Evolutionary conservation across 306 rosid species (phyloP).

Genomic region (Gleditsia sinensis): DNA sequence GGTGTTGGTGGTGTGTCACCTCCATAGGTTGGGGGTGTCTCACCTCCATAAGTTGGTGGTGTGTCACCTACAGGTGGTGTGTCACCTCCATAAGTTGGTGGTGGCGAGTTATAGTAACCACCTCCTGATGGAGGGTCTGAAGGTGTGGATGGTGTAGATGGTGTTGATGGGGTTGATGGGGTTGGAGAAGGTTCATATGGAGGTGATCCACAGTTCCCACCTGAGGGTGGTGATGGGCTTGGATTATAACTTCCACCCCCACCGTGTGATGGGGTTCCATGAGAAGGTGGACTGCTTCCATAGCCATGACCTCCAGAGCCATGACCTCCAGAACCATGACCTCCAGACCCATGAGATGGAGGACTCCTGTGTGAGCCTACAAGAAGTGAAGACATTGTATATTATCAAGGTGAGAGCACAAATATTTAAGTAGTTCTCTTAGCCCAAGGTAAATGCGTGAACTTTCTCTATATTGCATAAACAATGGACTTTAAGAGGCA

Average conservation of each 20-base stretch:
- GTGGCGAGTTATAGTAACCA: no score
- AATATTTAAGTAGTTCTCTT: neutral
- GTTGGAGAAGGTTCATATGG: conserved; percentile 32
- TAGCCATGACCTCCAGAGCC: conserved; percentile 24
- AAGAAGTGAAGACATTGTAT: conserved; percentile 29
- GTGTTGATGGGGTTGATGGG: conserved; percentile 47
- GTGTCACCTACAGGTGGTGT: conserved; percentile 70
- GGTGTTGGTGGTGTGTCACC: conserved; percentile 63
- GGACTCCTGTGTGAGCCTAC: conserved; percentile 48
- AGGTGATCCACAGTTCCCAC: conserved; percentile 33
- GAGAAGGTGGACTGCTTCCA: conserved; percentile 48
- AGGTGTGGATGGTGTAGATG: neutral
- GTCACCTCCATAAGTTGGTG: conserved; percentile 29
- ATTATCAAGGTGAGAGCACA: neutral
- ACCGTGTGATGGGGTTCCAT: conserved; percentile 43
- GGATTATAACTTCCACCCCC: conserved; percentile 49
- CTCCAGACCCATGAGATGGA: conserved; percentile 38
- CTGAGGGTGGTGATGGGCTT: conserved; percentile 56
- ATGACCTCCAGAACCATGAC: conserved; percentile 19
- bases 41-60: conserved; percentile 41
- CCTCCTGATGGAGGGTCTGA: conserved; percentile 55
- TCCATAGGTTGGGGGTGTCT: conserved; percentile 17
- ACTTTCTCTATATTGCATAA: neutral
- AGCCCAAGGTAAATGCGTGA: neutral
- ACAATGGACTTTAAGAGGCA: conserved; percentile 3